phyloP scores from a whole-genome alignment of 371 early-diverging fungal genomes.

The Fennellomyces sp. region DNA sequence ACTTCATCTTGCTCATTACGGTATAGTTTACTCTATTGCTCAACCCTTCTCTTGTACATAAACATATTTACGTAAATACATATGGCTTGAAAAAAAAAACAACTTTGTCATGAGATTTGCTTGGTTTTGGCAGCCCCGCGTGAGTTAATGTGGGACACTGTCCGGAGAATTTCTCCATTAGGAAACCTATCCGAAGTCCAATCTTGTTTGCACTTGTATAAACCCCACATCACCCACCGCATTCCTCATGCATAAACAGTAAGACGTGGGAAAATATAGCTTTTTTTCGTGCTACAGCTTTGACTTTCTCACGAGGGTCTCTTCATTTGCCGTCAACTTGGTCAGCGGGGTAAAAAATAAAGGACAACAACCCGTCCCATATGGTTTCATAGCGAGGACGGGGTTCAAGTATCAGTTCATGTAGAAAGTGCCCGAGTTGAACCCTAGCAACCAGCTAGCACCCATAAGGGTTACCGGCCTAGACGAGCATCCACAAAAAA shows the following conservation, averaged over 20 bases:
- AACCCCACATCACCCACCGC: no score
- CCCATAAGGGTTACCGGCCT: no score
- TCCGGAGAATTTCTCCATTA: constrained; percentile 1
- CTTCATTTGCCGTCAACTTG: background rate
- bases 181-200: background rate
- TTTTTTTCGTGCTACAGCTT: background rate
- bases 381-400: no score
- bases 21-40: no score
- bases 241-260: background rate
- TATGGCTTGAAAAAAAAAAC: background rate
- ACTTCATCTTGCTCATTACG: no score
- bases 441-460: background rate
- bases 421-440: background rate
- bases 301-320: constrained; percentile 6
- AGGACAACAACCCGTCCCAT: background rate
- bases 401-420: background rate
- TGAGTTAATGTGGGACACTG: no score
- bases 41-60: background rate
- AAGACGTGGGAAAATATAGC: background rate
- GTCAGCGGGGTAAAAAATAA: background rate
- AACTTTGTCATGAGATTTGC: background rate
- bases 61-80: background rate
- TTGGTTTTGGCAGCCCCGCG: background rate
- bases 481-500: background rate
- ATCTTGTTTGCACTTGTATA: background rate